Evolutionary conservation across 2,329 filamentous ascomycete genomes (phyloP).

Genomic region (Diaporthe destruens): DNA sequence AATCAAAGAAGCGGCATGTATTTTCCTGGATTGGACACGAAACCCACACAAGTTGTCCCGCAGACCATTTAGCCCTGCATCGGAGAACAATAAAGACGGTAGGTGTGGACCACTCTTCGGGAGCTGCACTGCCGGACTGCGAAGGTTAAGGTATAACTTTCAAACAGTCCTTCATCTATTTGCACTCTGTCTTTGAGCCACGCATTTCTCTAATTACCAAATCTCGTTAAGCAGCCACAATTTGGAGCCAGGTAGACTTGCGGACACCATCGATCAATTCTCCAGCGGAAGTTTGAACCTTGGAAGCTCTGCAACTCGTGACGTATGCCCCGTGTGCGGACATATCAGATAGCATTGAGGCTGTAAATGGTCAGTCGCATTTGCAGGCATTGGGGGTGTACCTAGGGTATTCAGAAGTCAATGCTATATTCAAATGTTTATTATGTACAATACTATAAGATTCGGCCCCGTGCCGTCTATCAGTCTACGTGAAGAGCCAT

Average conservation of each 20-base stretch:
- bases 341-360: not conserved
- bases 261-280: not conserved
- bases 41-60: no score
- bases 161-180: not conserved
- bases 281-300: not conserved
- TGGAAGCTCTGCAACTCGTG: not conserved
- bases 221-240: not conserved
- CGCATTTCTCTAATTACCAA: not conserved
- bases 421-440: not conserved
- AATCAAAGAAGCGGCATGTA: not conserved
- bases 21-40: no score
- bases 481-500: slow-evolving; percentile 4
- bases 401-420: no score
- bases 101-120: not conserved
- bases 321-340: not conserved
- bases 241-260: not conserved
- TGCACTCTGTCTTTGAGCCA: no score
- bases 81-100: not conserved
- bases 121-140: not conserved
- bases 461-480: not conserved
- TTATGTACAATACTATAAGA: not conserved
- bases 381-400: no score
- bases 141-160: not conserved
- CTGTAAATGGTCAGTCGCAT: not conserved
- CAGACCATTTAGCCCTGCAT: not conserved